Base-by-base conservation (phyloP, 805 yeast genomes). In the Saccharomyces jurei region DNA sequence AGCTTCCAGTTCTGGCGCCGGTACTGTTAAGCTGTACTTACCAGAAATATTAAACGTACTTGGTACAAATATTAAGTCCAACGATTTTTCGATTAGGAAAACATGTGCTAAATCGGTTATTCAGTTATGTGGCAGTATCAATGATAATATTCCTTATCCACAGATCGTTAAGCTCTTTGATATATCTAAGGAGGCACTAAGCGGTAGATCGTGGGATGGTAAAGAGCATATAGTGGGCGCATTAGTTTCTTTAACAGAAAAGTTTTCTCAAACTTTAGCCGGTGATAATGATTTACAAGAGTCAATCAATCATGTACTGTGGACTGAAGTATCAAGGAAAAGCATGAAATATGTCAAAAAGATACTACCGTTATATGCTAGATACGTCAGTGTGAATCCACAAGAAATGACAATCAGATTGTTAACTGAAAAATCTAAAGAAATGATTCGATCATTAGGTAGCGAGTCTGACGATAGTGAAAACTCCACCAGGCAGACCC, bases 191-290 rank as follows among this genome's bases (percentile, higher is more conserved):
- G 77, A 76, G 29, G 81, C 95, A 0, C 76, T 83, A 53, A 74
- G 77, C 53, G 97, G 97, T 0, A 81, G 95, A 56, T 80, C 92
- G 9, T 92, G 96, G 94, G 77, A 77, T 14, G 98, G 97, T 5
- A 92, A 92, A 63, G 97, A 90, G 60, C 69, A 76, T 29, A 78
- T 94, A 1, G 72, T 89, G 21, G 82, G 81, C 41, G 87, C 96
- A 0, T 71, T 91, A 52, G 86, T 87, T 0, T 70, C 81, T 1
- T 74, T 87, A 31, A 64, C 84, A 0, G 63, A 73, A 17, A 81
- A 80, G 56, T 75, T 82, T 8, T 69, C 74, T 49, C 61, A 59
- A 0, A 72, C 65, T 48, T 59, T 83, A 13, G 50, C 53, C 0
- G 53, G 62, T 1, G 63, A 71, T 31, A 54, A 60, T 1, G 74